These are phyloP conservation scores for Firmiana major DNA, from an alignment of 345 rosid species.

Conservation along the genomic window DNA sequence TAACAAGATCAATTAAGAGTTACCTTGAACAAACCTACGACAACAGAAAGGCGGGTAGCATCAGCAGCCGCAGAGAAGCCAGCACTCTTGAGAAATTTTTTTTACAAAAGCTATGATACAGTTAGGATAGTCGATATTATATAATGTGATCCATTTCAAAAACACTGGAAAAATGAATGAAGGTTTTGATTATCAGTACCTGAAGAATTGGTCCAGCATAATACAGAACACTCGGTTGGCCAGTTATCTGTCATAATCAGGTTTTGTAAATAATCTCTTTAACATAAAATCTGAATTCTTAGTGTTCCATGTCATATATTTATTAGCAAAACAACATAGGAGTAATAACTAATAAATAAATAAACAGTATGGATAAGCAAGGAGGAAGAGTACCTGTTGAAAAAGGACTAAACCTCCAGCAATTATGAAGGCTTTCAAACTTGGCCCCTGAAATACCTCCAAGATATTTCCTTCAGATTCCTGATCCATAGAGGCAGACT, in stretches of 20 bases:
- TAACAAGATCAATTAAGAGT: conserved; percentile 8
- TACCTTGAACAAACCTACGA: conserved; percentile 90
- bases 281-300: conserved; percentile 10
- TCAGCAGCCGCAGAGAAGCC: conserved; percentile 98
- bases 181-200: conserved; percentile 34
- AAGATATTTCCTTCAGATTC: conserved; percentile 67
- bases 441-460: conserved; percentile 87
- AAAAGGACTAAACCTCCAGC: conserved; percentile 96
- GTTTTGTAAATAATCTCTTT: conserved; percentile 16
- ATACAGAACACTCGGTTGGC: conserved; percentile 96
- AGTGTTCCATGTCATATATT: not conserved
- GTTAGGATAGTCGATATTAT: not conserved
- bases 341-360: not conserved
- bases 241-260: conserved; percentile 70
- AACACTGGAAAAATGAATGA: not conserved
- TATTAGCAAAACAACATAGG: not conserved
- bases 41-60: conserved; percentile 88
- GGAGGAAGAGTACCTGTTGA: conserved; percentile 64
- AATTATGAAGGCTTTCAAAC: conserved; percentile 86
- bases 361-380: not conserved
- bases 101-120: conserved; percentile 12
- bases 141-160: conserved; percentile 4
- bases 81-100: conserved; percentile 53
- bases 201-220: conserved; percentile 96
- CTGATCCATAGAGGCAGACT: conserved; percentile 57